phyloP scores from a whole-genome alignment of 192 early-diverging fungal species.

The Coemansia sp. region DNA sequence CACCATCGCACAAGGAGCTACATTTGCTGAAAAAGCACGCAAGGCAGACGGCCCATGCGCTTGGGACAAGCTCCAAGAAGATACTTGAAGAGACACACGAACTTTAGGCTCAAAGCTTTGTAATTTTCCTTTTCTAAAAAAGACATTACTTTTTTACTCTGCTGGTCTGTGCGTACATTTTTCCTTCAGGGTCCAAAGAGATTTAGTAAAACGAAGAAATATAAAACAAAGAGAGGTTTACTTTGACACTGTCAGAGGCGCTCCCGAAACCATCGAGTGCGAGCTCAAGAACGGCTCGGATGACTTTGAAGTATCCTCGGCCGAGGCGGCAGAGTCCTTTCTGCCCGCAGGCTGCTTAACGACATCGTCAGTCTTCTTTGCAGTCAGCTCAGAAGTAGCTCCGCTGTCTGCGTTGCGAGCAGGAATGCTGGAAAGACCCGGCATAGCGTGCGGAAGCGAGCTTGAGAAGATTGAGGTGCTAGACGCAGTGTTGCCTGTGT shows the following conservation, averaged over 20 bases:
- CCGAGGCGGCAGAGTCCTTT: conserved; percentile 5
- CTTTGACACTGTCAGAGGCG: conserved; percentile 19
- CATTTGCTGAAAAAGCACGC: conserved; percentile 21
- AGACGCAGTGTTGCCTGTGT: too few relatives aligned
- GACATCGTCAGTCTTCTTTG: neutral
- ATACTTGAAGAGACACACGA: conserved; percentile 4
- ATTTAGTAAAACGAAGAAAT: conserved; percentile 2
- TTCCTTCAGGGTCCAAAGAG: neutral
- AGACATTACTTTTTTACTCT: neutral
- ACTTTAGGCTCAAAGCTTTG: neutral
- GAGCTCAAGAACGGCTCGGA: conserved; percentile 31
- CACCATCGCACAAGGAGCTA: conserved; percentile 32
- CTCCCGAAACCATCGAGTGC: conserved; percentile 20
- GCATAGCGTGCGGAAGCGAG: too few relatives aligned
- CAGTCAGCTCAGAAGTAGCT: neutral
- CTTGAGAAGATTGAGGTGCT: too few relatives aligned
- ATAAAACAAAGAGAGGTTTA: conserved; percentile 5
- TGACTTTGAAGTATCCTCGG: neutral
- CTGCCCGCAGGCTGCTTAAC: neutral
- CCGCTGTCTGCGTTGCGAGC: neutral
- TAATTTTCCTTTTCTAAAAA: neutral
- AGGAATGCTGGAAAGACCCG: neutral
- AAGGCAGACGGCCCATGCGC: conserved; percentile 33
- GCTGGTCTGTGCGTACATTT: neutral
- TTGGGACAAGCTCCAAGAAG: conserved; percentile 20